These are phyloP conservation scores for Suillus paluster DNA, from an alignment of 768 basidiomycete genomes.

Conservation along the genomic window DNA sequence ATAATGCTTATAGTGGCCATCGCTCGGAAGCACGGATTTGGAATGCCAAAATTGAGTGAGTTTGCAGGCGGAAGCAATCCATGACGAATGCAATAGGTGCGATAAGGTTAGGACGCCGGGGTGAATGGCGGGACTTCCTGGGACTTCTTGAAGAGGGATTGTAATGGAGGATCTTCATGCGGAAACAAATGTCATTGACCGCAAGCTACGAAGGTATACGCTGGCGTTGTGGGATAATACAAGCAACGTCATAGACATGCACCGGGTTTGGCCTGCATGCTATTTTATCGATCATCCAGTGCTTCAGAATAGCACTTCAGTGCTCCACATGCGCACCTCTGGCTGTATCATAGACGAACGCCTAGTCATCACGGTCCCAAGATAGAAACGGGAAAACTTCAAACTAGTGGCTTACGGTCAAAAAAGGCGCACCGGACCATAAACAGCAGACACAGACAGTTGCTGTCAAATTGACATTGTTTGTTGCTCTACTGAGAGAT, in stretches of 20 bases:
- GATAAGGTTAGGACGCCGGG: background rate
- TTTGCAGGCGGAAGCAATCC: background rate
- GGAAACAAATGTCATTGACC: background rate
- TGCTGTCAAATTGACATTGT: background rate
- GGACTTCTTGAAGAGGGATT: background rate
- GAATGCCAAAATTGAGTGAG: background rate
- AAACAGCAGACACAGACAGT: background rate
- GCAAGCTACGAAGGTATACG: background rate
- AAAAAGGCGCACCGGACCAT: background rate
- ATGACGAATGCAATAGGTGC: background rate
- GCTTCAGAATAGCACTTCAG: background rate
- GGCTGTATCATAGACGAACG: background rate
- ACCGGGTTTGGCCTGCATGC: background rate
- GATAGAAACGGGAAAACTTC: background rate
- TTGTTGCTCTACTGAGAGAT: background rate
- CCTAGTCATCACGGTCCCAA: background rate
- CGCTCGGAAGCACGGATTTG: background rate
- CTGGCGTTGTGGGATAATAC: background rate
- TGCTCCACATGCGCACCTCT: background rate
- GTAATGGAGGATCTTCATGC: background rate
- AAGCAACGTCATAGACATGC: background rate
- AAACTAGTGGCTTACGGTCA: background rate
- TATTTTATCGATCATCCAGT: background rate
- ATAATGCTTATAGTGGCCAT: background rate
- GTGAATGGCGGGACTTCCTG: background rate